Evolutionary conservation across 164 flowering plant species (phyloP), one percentile per base, ranked within the genome.

Genomic region (Chloranthus sessilifolius): DNA sequence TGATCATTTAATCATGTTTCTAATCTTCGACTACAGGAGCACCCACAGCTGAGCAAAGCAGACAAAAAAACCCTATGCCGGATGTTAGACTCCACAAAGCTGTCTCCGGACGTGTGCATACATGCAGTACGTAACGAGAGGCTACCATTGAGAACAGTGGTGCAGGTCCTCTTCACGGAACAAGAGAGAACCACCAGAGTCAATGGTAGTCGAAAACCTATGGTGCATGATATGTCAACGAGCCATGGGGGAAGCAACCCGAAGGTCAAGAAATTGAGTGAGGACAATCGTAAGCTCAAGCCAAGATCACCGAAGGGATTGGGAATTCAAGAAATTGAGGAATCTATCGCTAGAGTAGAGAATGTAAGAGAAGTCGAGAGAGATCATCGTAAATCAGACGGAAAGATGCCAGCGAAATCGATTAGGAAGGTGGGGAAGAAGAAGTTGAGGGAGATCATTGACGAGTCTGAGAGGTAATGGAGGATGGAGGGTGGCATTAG

Each of bases 61-160:
- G 96, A 87, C 23, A 85, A 78, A 56, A 91, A 83, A 63, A 61
- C 71, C 5, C 82, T 90, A 0, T 90, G 95, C 59, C 69, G 77
- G 53, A 59, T 65, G 19, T 65, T 90, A 9, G 91, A 90, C 64
- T 84, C 94, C 74, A 76, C 75, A 43, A 90, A 76, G 48, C 55
- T 90, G 54, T 84, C 97, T 0, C 68, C 74, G 0, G 82, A 78
- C 23, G 74, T 74, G 8, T 70, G 94, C 4, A 73, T 82, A 7
- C 89, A 90, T 52, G 97, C 78, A 2, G 78, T 86, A 43, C 76
- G 71, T 46, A 90, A 90, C 37, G 95, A 87, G 59, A 66, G 80
- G 27, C 71, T 90, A 4, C 97, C 97, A 21, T 51, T 90, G 53
- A 71, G 97, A 65, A 90, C 95, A 11, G 91, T 90, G 4, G 94